Evolutionary conservation across 352 stramenopile genomes (phyloP).

Genomic region (Aphanomyces stellatus): DNA sequence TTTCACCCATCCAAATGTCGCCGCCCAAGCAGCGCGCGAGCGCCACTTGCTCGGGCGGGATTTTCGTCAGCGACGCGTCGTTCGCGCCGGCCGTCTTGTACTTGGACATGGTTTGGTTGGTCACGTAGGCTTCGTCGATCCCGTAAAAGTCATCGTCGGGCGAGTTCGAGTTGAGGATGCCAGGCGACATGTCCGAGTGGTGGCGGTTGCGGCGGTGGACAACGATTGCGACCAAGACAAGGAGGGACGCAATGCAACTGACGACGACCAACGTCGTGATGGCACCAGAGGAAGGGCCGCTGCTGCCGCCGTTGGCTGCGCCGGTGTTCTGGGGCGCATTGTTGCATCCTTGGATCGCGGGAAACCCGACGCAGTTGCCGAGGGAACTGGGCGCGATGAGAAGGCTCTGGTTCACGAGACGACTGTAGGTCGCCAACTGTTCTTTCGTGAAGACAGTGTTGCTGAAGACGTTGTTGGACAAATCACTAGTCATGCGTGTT

Average conservation of each 20-base stretch:
- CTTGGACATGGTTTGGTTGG: slow-evolving; percentile 18
- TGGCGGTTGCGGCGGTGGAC: slow-evolving; percentile 13
- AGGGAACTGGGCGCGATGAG: no score
- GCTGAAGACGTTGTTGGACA: neutral
- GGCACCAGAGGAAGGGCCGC: neutral
- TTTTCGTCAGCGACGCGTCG: slow-evolving; percentile 10
- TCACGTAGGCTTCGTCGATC: slow-evolving; percentile 14
- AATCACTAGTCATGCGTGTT: no score
- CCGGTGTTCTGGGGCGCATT: neutral
- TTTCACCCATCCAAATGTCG: slow-evolving; percentile 18
- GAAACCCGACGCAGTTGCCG: no score
- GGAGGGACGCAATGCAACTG: neutral
- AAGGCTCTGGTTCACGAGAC: no score
- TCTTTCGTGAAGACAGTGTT: neutral
- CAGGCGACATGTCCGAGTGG: neutral
- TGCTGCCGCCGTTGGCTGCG: neutral
- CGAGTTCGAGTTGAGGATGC: slow-evolving; percentile 7
- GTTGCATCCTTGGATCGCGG: no score
- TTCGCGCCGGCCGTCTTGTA: slow-evolving; percentile 15
- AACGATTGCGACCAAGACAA: slow-evolving; percentile 7
- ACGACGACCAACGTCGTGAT: slow-evolving; percentile 13
- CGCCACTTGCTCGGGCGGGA: neutral
- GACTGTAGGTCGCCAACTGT: no score
- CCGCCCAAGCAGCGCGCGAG: slow-evolving; percentile 7
- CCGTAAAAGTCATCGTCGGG: slow-evolving; percentile 14